phyloP scores from a whole-genome alignment of 192 early-diverging fungal genomes.

The Pecoramyces ruminantium region DNA sequence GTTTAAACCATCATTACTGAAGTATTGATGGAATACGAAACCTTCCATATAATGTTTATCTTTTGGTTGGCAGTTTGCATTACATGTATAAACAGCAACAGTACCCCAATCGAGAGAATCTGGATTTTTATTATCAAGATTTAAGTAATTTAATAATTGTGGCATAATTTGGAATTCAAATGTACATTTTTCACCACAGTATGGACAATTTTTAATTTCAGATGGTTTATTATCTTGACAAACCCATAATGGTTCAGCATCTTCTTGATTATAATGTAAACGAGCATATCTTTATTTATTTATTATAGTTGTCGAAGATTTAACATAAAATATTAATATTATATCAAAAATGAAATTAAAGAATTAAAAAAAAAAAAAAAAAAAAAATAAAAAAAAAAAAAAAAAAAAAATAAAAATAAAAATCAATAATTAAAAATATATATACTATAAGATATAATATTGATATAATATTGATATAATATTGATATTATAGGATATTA shows the following conservation, averaged over 20 bases:
- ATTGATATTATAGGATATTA: too few species aligned
- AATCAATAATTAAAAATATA: not conserved
- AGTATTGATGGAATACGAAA: constrained; percentile 57
- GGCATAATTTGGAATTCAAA: constrained; percentile 96
- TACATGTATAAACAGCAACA: constrained; percentile 71
- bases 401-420: not conserved
- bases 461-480: too few species aligned
- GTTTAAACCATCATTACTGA: constrained; percentile 62
- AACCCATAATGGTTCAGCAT: constrained; percentile 59
- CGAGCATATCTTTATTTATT: not conserved
- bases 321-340: constrained; percentile 5
- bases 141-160: constrained; percentile 63
- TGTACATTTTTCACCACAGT: constrained; percentile 50
- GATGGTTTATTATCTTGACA: constrained; percentile 46
- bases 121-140: constrained; percentile 45
- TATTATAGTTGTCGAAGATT: too few species aligned
- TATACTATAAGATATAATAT: too few species aligned
- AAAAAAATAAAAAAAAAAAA: not conserved
- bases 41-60: constrained; percentile 44
- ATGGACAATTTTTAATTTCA: constrained; percentile 41
- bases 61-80: constrained; percentile 50
- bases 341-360: constrained; percentile 10
- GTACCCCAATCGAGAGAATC: constrained; percentile 85
- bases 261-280: constrained; percentile 20
- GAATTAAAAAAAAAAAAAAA: too few species aligned